These are phyloP conservation scores for Steccherinum ochraceum DNA, from an alignment of 768 basidiomycete species.

Conservation along the genomic window DNA sequence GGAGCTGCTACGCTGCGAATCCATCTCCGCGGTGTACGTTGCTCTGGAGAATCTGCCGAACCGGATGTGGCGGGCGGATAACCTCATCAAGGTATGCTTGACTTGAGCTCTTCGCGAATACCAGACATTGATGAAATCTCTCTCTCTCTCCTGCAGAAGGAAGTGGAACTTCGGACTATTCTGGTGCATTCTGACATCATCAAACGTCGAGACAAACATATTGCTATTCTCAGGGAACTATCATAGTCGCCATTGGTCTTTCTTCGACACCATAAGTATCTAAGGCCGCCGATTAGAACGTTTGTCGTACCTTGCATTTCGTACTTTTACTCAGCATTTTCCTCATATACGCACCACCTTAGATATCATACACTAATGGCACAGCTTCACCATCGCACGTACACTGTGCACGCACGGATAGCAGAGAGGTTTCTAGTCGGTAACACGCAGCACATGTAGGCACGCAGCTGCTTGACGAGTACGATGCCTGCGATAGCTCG, in stretches of 20 bases:
- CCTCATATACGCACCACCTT: no score
- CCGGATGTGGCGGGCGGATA: constrained; percentile 90
- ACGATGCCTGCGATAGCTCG: no score
- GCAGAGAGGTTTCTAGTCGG: no score
- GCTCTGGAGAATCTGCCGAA: constrained; percentile 86
- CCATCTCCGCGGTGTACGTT: constrained; percentile 85
- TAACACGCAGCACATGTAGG: no score
- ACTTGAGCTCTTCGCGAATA: not conserved
- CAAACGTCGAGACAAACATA: constrained; percentile 47
- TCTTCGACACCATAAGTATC: no score
- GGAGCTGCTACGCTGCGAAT: constrained; percentile 79
- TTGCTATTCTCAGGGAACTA: constrained; percentile 19
- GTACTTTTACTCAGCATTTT: no score
- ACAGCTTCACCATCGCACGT: no score
- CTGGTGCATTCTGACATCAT: constrained; percentile 52
- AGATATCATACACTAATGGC: no score
- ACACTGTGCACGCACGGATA: no score
- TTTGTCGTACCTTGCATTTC: no score
- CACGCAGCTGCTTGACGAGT: no score
- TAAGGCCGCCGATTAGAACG: no score
- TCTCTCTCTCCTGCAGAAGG: constrained; percentile 9
- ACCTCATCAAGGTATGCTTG: constrained; percentile 73
- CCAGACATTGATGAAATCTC: not conserved
- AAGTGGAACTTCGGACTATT: constrained; percentile 43
- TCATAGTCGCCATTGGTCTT: not conserved